A percentile compares a stretch with the other conserved stretches of the same genome.
These are phyloP conservation scores for Urostyla sp. DNA, from an alignment of 73 alveolate species.

Conservation along the genomic window DNA sequence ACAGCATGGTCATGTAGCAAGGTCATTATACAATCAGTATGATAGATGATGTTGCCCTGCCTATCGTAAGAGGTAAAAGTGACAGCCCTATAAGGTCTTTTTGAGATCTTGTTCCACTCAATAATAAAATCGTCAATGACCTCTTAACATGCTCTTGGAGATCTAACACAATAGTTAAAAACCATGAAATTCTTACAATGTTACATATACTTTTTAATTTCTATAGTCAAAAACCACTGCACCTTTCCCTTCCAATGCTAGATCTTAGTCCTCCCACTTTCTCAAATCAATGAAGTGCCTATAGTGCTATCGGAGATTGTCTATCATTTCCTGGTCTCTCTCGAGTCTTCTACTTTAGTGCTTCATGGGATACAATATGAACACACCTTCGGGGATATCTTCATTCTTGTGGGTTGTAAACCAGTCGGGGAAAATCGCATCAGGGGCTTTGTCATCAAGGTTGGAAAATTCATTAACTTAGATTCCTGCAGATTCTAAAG, in stretches of 20 bases:
- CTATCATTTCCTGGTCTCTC: conserved; percentile 59
- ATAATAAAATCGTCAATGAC: conserved; percentile 51
- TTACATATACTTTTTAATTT: conserved; percentile 51
- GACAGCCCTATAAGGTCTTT: conserved; percentile 40
- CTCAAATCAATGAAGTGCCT: conserved; percentile 61
- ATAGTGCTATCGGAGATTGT: conserved; percentile 39
- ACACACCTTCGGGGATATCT: conserved; percentile 70
- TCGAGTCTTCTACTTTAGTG: conserved; percentile 57
- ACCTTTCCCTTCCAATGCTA: conserved; percentile 70
- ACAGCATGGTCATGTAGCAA: conserved; percentile 61
- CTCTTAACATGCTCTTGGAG: conserved; percentile 61
- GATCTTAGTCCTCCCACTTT: conserved; percentile 55
- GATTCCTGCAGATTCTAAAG: conserved; percentile 53
- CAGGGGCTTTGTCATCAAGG: conserved; percentile 60
- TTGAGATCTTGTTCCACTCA: conserved; percentile 59
- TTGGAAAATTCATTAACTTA: conserved; percentile 49
- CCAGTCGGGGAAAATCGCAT: conserved; percentile 73
- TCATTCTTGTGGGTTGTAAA: conserved; percentile 68
- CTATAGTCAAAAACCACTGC: conserved; percentile 62
- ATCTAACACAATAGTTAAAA: conserved; percentile 15
- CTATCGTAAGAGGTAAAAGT: conserved; percentile 58
- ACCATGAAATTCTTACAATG: conserved; percentile 25
- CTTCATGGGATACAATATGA: conserved; percentile 66
- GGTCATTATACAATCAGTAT: conserved; percentile 67
- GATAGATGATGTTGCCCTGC: conserved; percentile 56